Evolutionary conservation across 2,329 filamentous ascomycete species (phyloP), one percentile per base, ranked within the genome.

Genomic region (Pleurostoma richardsiae): DNA sequence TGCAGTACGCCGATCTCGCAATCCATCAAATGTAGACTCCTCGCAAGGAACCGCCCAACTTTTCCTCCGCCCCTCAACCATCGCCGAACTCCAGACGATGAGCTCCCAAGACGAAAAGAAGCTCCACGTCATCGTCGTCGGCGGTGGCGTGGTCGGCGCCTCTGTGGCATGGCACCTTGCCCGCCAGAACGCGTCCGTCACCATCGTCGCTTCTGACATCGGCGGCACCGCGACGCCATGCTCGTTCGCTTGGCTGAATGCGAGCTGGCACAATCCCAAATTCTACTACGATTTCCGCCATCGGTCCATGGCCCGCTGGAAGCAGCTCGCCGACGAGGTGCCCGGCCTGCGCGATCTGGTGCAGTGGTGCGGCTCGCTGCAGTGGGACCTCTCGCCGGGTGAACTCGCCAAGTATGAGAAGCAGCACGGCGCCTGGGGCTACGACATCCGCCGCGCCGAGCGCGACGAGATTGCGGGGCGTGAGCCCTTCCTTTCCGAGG

Each of bases 241-340:
- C 50, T 63, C 59, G 5, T 64, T 64, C 48, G 52, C 60, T 33
- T 64, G 61, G 60, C 55, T 63, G 45, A 64, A 63, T 36, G 61
- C 61, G 31, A 56, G 56, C 41, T 53, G 52, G 38, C 45, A 46
- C 41, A 58, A 63, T 42, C 50, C 56, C 2, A 54, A 49, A 31
- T 51, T 52, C 41, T 63, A 63, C 52, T 62, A 57, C 40, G 56
- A 63, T 30, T 53, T 61, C 31, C 57, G 61, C 27, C 49, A 47
- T 10, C 57, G 58, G 6, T 64, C 61, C 10, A 53, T 64, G 49
- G 46, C 49, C 3, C 50, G 49, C 36, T 64, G 60, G 60, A 49
- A 41, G 29, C 49, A 51, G 31, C 51, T 62, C 33, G 44, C 47
- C 27, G 46, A 49, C 29, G 47, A 53, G 11, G 45, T 63, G 7